phyloP scores from a whole-genome alignment of 2,329 filamentous ascomycete species.

The Stylonectria norvegica region DNA sequence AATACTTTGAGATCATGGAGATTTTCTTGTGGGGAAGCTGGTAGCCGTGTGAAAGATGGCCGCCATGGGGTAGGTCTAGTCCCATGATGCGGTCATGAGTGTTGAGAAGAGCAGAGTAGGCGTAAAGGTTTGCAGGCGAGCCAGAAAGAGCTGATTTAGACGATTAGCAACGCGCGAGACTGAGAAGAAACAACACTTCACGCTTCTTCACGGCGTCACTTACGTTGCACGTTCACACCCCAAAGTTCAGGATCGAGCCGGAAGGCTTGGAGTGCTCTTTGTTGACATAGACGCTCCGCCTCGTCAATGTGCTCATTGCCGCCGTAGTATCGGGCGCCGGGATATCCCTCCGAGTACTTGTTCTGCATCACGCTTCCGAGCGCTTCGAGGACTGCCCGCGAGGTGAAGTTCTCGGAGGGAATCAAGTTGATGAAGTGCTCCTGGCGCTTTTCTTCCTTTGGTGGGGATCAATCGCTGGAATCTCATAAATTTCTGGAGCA shows the following conservation, averaged over 20 bases:
- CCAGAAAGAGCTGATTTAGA: conserved; percentile 63
- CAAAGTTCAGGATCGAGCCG: conserved; percentile 77
- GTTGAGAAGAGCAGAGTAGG: conserved; percentile 86
- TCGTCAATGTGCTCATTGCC: conserved; percentile 93
- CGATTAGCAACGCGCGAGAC: conserved; percentile 4
- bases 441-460: conserved; percentile 84
- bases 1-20: conserved; percentile 94
- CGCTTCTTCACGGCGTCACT: conserved; percentile 24
- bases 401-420: conserved; percentile 89
- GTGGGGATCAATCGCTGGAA: conserved; percentile 1
- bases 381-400: conserved; percentile 81
- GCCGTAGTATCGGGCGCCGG: conserved; percentile 89
- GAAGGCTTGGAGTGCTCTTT: conserved; percentile 81
- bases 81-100: conserved; percentile 94
- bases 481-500: not conserved
- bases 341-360: conserved; percentile 97
- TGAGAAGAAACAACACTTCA: not conserved
- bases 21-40: conserved; percentile 90
- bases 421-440: conserved; percentile 97
- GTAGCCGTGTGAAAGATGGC: conserved; percentile 91
- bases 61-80: conserved; percentile 89
- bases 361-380: conserved; percentile 92
- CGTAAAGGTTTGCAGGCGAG: conserved; percentile 72
- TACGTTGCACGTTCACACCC: conserved; percentile 94
- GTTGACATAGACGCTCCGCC: conserved; percentile 80